Conservation (phyloP, 371 early-diverging fungal genomes). For the Mortierella sp. region DNA sequence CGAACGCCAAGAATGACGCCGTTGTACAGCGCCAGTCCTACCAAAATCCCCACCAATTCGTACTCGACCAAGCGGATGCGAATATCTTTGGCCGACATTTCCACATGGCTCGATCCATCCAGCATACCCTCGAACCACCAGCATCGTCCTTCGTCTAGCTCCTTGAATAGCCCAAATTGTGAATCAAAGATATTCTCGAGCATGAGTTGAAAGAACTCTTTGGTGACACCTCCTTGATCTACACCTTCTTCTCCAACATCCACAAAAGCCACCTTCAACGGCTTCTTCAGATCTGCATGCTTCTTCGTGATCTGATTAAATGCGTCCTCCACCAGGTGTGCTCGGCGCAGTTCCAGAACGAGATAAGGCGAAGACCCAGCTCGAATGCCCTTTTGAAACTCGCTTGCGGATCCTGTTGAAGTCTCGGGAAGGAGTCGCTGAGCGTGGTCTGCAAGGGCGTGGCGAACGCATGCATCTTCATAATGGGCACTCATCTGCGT, state of each 20-base stretch:
- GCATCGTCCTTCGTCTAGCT: constrained; percentile 85
- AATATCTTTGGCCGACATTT: constrained; percentile 19
- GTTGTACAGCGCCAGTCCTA: constrained; percentile 95
- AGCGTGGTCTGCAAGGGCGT: constrained; percentile 73
- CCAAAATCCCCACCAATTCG: constrained; percentile 84
- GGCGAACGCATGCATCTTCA: constrained; percentile 86
- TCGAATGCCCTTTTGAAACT: constrained; percentile 47
- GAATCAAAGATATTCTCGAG: constrained; percentile 92
- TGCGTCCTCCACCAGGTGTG: constrained; percentile 58
- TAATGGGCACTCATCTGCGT: constrained; percentile 85
- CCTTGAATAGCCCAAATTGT: constrained; percentile 92
- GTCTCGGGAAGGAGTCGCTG: constrained; percentile 75
- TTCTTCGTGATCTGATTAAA: constrained; percentile 62
- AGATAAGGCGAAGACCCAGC: constrained; percentile 61
- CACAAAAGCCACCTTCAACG: constrained; percentile 87
- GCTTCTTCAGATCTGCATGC: constrained; percentile 86
- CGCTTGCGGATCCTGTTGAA: constrained; percentile 27
- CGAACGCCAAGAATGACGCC: constrained; percentile 89
- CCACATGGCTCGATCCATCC: constrained; percentile 57
- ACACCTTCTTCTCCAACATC: constrained; percentile 83
- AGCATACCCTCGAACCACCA: constrained; percentile 84
- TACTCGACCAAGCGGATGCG: constrained; percentile 76
- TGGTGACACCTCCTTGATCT: constrained; percentile 96
- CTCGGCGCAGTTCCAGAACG: constrained; percentile 66
- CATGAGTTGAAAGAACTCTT: constrained; percentile 95